These are phyloP conservation scores for Neofusicoccum laricinum DNA, from an alignment of 2,329 filamentous ascomycete genomes.

Conservation along the genomic window DNA sequence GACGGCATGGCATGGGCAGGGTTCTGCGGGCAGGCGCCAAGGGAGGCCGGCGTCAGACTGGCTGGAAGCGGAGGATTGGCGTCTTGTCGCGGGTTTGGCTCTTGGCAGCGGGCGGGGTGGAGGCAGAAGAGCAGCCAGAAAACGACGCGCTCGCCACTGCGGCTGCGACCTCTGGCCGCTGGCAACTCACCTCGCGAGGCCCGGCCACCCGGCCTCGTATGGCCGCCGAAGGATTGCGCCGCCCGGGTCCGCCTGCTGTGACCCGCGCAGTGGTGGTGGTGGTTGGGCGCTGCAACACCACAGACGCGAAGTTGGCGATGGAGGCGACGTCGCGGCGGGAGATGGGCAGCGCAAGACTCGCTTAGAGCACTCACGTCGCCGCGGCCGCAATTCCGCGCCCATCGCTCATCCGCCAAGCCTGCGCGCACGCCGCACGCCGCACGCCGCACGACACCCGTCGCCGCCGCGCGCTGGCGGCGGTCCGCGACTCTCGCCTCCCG, in stretches of 20 bases:
- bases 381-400: neutral
- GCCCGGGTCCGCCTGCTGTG: neutral
- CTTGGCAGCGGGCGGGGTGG: slow-evolving; percentile 3
- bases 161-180: neutral
- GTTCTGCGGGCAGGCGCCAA: neutral
- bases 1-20: neutral
- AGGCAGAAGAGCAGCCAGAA: neutral
- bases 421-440: too few species aligned
- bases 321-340: neutral
- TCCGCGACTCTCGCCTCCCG: neutral
- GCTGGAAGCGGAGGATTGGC: neutral
- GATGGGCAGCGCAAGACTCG: neutral
- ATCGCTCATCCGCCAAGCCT: neutral
- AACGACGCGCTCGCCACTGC: neutral
- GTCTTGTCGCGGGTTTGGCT: neutral
- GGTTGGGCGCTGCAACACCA: neutral
- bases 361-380: neutral
- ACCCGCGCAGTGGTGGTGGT: neutral
- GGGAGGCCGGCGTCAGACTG: neutral
- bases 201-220: neutral
- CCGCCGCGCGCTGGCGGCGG: too few species aligned
- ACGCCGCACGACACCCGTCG: too few species aligned
- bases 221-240: neutral
- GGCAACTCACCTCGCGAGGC: neutral
- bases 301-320: neutral